Evolutionary conservation across 1,139 yeast genomes (phyloP), one percentile per base, ranked within the genome.

Genomic region (Pichia sp.): DNA sequence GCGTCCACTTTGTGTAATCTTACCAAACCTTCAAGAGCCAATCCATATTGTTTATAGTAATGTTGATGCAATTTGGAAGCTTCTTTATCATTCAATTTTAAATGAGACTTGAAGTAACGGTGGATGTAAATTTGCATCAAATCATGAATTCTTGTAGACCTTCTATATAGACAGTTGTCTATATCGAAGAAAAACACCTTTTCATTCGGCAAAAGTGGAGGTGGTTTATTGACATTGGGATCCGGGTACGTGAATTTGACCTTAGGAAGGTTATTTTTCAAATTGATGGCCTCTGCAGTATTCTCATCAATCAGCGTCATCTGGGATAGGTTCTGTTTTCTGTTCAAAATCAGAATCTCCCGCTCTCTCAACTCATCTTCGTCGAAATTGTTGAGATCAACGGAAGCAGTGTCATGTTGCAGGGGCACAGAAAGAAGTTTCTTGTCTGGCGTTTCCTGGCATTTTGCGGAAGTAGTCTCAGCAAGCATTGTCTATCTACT

Each of bases 21-120:
- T 4, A 86, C 95, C 35, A 86, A 67, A 0, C 98, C 98, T 60
- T 91, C 95, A 38, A 91, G 74, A 0, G 97, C 97, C 47, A 91
- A 70, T 0, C 98, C 98, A 55, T 88, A 91, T 35, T 84, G 81
- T 50, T 74, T 76, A 61, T 89, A 91, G 64, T 91, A 91, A 49
- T 72, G 71, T 57, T 69, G 67, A 55, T 86, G 95, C 44, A 89
- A 68, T 30, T 67, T 58, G 39, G 71, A 74, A 1, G 98, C 97
- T n/a, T 81, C 86, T 42, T 79, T 81, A 50, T 81, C 88, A 43
- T 68, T 66, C 33, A 91, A 64, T 17, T 69, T 58, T 40, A 91
- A 68, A 39, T 72, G 70, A 41, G 70, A 69, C 51, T 79, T 82
- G 65, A 91, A 85, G 62, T 83, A 91, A 36, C 79, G 68, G 53